Conservation (phyloP, 1,284 basidiomycete genomes). For the Cutaneotrichosporon mucoides region DNA sequence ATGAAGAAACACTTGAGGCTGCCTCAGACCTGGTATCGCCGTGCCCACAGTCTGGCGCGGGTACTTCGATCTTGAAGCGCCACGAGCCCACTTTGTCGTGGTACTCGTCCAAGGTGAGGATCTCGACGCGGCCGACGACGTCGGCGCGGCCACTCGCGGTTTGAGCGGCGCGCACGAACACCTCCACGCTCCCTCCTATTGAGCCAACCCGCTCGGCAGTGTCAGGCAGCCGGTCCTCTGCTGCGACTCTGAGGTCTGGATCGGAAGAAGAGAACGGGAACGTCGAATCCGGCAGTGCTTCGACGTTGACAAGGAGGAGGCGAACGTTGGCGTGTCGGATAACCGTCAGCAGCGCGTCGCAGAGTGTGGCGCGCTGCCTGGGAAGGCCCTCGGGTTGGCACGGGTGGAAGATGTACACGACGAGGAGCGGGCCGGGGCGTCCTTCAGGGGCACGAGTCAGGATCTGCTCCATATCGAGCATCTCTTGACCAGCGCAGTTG, state of each 20-base stretch:
- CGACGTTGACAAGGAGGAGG: background rate
- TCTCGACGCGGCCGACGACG: no score
- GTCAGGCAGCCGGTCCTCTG: background rate
- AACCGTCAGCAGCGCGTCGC: background rate
- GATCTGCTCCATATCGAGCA: background rate
- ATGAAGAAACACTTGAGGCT: no score
- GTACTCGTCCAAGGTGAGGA: no score
- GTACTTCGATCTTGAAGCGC: no score
- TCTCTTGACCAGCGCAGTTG: background rate
- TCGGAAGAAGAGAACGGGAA: background rate
- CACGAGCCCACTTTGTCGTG: no score
- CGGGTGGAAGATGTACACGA: background rate
- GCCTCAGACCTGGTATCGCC: no score
- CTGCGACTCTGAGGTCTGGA: background rate
- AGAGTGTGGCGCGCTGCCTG: background rate
- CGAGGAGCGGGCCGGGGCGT: background rate
- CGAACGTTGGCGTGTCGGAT: background rate
- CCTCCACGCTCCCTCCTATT: no score
- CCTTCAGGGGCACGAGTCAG: background rate
- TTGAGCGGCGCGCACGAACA: no score
- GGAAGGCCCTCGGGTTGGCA: background rate
- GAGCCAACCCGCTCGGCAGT: background rate
- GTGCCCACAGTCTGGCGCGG: no score
- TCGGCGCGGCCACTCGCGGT: no score
- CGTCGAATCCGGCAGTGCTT: background rate